Conservation (phyloP, 2,329 filamentous ascomycete genomes). For the Fusarium chuoi region DNA sequence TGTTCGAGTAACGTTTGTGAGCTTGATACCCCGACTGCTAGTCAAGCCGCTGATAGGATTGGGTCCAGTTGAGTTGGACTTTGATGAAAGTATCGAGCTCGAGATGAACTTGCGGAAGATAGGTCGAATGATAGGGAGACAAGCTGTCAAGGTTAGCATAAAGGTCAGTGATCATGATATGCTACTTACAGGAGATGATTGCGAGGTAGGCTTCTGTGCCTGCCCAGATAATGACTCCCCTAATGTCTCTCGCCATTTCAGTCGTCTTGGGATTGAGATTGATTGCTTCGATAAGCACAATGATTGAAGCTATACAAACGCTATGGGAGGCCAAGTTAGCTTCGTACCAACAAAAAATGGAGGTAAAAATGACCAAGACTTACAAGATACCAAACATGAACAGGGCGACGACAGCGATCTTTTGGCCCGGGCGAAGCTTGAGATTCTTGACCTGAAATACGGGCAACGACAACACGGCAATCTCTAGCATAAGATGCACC, state of each 20-base stretch:
- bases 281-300: constrained; percentile 26
- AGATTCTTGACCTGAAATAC: constrained; percentile 30
- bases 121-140: constrained; percentile 26
- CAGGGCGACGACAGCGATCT: constrained; percentile 29
- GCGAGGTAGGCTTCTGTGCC: constrained; percentile 21
- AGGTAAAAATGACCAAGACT: not conserved
- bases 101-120: constrained; percentile 20
- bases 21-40: constrained; percentile 28
- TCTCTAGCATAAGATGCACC: constrained; percentile 26
- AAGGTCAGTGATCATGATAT: not conserved
- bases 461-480: constrained; percentile 26
- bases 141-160: constrained; percentile 14
- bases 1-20: constrained; percentile 15
- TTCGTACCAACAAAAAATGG: not conserved
- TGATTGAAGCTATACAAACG: constrained; percentile 20
- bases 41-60: constrained; percentile 29
- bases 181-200: constrained; percentile 31
- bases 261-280: constrained; percentile 20
- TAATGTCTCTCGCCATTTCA: constrained; percentile 26
- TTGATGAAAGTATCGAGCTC: constrained; percentile 15
- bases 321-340: not conserved
- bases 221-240: constrained; percentile 30
- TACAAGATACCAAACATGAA: constrained; percentile 38
- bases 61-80: constrained; percentile 16
- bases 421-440: constrained; percentile 21